Conservation (phyloP, 1,284 basidiomycete genomes). For the Cutaneotrichosporon spelunceum region DNA sequence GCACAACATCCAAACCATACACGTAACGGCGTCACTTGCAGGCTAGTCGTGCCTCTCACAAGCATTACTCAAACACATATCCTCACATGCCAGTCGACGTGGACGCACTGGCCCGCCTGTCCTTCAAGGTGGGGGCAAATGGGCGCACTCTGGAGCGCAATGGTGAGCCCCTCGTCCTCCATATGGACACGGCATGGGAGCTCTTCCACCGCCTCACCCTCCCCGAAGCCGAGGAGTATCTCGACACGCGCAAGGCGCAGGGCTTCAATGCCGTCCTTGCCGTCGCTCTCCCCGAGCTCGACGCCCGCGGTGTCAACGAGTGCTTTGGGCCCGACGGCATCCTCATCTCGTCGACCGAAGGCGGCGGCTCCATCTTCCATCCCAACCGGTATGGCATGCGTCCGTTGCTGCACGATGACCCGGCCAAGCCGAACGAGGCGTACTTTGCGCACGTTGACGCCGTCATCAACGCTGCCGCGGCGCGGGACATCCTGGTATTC, state of each 20-base stretch:
- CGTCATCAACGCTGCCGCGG: slow-evolving; percentile 18
- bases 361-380: slow-evolving; percentile 26
- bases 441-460: slow-evolving; percentile 25
- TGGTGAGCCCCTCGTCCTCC: not conserved
- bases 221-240: slow-evolving; percentile 24
- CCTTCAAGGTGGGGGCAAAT: not conserved
- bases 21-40: not conserved
- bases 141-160: not conserved
- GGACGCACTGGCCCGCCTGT: not conserved
- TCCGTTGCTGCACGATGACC: slow-evolving; percentile 12
- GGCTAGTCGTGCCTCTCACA: not conserved
- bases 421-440: slow-evolving; percentile 14
- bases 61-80: not conserved
- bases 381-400: slow-evolving; percentile 9
- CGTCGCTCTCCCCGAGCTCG: slow-evolving; percentile 24
- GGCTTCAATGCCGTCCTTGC: slow-evolving; percentile 27
- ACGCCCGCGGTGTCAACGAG: slow-evolving; percentile 2
- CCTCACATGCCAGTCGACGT: slow-evolving; percentile 5
- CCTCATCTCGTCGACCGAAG: slow-evolving; percentile 22
- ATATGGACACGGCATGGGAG: slow-evolving; percentile 32
- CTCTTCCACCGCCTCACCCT: slow-evolving; percentile 24
- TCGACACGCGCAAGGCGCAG: slow-evolving; percentile 23
- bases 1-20: not conserved
- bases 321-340: slow-evolving; percentile 16
- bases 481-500: slow-evolving; percentile 18